A percentile compares a stretch with the other conserved stretches of the same genome.
These are phyloP conservation scores for Colletotrichum spaethianum DNA, from an alignment of 2,329 filamentous ascomycete species.

Conservation along the genomic window DNA sequence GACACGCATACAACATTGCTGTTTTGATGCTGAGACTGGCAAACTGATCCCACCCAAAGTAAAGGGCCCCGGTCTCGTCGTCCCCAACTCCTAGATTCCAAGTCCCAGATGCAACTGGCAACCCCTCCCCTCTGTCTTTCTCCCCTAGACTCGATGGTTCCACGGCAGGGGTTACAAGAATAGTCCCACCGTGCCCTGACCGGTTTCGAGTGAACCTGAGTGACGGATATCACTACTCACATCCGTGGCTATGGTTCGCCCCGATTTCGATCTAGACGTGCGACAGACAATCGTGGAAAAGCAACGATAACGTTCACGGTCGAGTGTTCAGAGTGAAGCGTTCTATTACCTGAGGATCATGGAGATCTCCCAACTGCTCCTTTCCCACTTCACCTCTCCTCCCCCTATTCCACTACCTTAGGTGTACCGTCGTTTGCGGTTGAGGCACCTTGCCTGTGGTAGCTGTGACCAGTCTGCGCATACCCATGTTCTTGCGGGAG, in stretches of 20 bases:
- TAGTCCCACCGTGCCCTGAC: background rate
- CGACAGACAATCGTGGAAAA: background rate
- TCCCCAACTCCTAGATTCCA: background rate
- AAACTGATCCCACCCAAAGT: background rate
- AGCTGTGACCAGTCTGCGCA: too few relatives aligned
- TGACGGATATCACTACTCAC: slow-evolving; percentile 33
- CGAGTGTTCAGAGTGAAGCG: background rate
- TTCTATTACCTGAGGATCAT: background rate
- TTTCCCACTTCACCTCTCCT: too few relatives aligned
- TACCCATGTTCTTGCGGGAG: background rate
- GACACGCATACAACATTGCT: background rate
- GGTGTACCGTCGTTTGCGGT: too few relatives aligned
- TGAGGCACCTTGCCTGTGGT: too few relatives aligned
- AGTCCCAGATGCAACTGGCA: background rate
- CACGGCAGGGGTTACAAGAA: slow-evolving; percentile 4
- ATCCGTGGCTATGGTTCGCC: slow-evolving; percentile 32
- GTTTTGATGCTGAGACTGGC: background rate
- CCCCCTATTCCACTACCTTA: background rate
- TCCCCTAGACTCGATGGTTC: slow-evolving; percentile 2
- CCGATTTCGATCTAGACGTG: slow-evolving; percentile 28
- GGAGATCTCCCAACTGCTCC: too few relatives aligned
- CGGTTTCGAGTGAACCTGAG: slow-evolving; percentile 8
- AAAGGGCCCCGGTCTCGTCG: background rate
- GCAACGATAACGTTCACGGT: slow-evolving; percentile 1
- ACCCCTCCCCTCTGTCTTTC: background rate